These are phyloP conservation scores for Leptographium lundbergii DNA, from an alignment of 2,329 filamentous ascomycete genomes.

Conservation along the genomic window DNA sequence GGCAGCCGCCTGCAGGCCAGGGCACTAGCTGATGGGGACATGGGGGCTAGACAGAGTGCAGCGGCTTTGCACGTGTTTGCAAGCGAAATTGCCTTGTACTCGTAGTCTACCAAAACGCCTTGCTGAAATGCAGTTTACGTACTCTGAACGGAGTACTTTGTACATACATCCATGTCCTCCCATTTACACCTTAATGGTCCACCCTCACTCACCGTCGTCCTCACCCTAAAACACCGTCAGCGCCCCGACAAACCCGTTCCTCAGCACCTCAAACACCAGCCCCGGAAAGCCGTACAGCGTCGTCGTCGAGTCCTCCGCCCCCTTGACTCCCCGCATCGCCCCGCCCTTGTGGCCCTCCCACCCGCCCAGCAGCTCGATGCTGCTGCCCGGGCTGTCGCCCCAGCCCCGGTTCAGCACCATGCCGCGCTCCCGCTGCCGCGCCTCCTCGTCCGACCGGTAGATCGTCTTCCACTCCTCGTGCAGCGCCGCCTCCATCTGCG, in stretches of 20 bases:
- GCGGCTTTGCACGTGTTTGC: no score
- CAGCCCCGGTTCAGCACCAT: slow-evolving; percentile 88
- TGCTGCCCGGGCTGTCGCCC: slow-evolving; percentile 84
- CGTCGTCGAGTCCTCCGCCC: slow-evolving; percentile 50
- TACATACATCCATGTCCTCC: no score
- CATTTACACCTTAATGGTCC: no score
- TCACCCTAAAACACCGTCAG: slow-evolving; percentile 69
- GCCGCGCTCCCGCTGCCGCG: slow-evolving; percentile 43
- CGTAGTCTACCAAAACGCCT: no score
- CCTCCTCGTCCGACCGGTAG: slow-evolving; percentile 43
- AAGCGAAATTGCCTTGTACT: no score
- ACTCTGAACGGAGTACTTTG: no score
- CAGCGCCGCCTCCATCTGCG: slow-evolving; percentile 56
- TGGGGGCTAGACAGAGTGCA: no score
- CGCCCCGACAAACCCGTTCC: slow-evolving; percentile 80
- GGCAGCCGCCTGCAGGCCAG: no score
- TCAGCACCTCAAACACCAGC: slow-evolving; percentile 87
- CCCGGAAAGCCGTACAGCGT: slow-evolving; percentile 90
- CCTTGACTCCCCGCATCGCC: slow-evolving; percentile 34
- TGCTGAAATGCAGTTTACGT: no score
- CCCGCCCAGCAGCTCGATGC: slow-evolving; percentile 70
- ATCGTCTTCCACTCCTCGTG: slow-evolving; percentile 57
- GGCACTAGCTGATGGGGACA: no score
- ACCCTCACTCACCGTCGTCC: no score
- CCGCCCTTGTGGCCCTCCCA: slow-evolving; percentile 58